Evolutionary conservation across 768 basidiomycete species (phyloP), one percentile per base, ranked within the genome.

Genomic region (Xerocomellus intermedius): DNA sequence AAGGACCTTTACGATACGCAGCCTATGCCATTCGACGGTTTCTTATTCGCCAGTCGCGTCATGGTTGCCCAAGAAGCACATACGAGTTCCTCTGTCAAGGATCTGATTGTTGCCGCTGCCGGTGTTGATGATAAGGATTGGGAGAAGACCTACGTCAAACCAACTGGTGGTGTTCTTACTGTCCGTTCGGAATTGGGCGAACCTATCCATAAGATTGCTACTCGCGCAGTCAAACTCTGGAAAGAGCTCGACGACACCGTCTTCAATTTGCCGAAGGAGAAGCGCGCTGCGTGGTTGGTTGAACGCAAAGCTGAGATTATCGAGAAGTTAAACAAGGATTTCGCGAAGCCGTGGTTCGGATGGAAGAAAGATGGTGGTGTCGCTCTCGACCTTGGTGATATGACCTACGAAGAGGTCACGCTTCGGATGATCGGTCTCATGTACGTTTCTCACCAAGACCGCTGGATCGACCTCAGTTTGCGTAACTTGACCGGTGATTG

Each of bases 51-150:
- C 7, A 91, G 89, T 66, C 89, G 97, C 51, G 94, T 98, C 69
- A 98, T 99, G 96, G 94, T 98, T 32, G 96, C 97, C 47, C 94
- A 94, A 75, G 97, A 99, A 73, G 94, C 96, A 4, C 96, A 98
- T 72, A 98, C 97, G 0, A 90, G 87, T 63, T 80, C 91, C 3
- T 87, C 87, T 8, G 95, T 99, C 72, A 99, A 98, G 79, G 91
- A 98, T 72, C 81, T 99, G 58, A 98, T 99, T 58, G 88, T 98
- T 54, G 90, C 88, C 42, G 94, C 96, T 2, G 67, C 88, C n/a
- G 97, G 97, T 73, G 94, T 98, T 37, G 81, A 83, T 32, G 94
- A 98, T 66, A 81, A 77, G 48, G 78, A 87, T 52, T 98, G 95
- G 94, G 96, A 98, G 69, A 91, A 89, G 33, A 98, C 97, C 0